Conservation (phyloP, 2,329 filamentous ascomycete genomes). For the Aspergillus spinulosporus region DNA sequence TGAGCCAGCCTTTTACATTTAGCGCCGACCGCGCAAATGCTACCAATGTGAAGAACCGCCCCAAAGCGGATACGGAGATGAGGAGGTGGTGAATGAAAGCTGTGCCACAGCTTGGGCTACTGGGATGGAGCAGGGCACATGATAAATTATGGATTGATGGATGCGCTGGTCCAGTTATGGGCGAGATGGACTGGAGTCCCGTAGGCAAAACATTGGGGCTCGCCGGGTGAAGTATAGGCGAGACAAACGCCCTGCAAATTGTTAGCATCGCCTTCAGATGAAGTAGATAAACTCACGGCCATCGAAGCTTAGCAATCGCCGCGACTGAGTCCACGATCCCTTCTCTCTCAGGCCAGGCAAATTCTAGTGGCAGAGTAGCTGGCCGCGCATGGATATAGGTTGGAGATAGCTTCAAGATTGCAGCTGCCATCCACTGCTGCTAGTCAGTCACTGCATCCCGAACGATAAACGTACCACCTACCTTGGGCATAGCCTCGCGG, state of each 20-base stretch:
- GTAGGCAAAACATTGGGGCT: slow-evolving; percentile 61
- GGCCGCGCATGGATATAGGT: slow-evolving; percentile 78
- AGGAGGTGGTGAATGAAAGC: slow-evolving; percentile 89
- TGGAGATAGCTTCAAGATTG: slow-evolving; percentile 69
- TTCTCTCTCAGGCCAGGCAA: slow-evolving; percentile 73
- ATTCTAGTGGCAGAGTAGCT: slow-evolving; percentile 61
- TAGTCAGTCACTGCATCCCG: slow-evolving; percentile 4
- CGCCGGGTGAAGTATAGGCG: slow-evolving; percentile 80
- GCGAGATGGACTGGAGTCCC: slow-evolving; percentile 66
- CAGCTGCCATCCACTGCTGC: slow-evolving; percentile 57
- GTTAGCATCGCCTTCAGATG: not conserved
- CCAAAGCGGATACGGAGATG: slow-evolving; percentile 73
- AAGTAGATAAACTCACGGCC: slow-evolving; percentile 74
- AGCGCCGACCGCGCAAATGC: slow-evolving; percentile 68
- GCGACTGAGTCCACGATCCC: slow-evolving; percentile 79
- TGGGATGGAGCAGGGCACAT: slow-evolving; percentile 85
- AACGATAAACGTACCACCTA: slow-evolving; percentile 36
- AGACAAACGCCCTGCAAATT: slow-evolving; percentile 69
- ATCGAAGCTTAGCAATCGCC: slow-evolving; percentile 75
- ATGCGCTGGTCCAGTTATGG: slow-evolving; percentile 80
- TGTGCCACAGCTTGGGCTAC: slow-evolving; percentile 81
- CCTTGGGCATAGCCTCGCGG: slow-evolving; percentile 68
- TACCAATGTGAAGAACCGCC: slow-evolving; percentile 68
- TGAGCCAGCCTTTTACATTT: slow-evolving; percentile 66
- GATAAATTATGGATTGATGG: slow-evolving; percentile 81